Percentiles rank a stretch among this genome's conserved stretches.
Conservation (phyloP, 2,329 filamentous ascomycete species). For the Geoglossum cookeanum region DNA sequence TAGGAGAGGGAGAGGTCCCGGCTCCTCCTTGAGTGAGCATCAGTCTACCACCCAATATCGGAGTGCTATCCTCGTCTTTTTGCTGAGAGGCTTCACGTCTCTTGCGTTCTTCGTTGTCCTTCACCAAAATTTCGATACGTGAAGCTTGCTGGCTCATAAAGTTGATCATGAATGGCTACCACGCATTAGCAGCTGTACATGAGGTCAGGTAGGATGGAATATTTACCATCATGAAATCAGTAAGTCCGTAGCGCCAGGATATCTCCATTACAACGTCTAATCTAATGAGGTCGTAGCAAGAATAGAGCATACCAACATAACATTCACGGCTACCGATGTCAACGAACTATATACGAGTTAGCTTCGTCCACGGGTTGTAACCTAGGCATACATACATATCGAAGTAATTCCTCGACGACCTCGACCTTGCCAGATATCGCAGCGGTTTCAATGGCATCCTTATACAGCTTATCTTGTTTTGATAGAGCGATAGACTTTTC, state of each 20-base stretch:
- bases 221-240: conserved; percentile 78
- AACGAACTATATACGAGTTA: conserved; percentile 53
- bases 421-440: conserved; percentile 80
- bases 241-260: conserved; percentile 86
- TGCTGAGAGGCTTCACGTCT: conserved; percentile 49
- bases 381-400: conserved; percentile 58
- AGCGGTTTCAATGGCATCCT: conserved; percentile 95
- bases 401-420: conserved; percentile 84
- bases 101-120: conserved; percentile 92
- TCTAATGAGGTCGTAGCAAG: conserved; percentile 92
- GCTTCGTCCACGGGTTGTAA: conserved; percentile 9
- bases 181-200: conserved; percentile 3
- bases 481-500: conserved; percentile 95
- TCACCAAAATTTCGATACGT: conserved; percentile 68
- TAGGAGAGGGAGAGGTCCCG: conserved; percentile 32
- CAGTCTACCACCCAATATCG: conserved; percentile 75
- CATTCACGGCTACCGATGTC: conserved; percentile 98
- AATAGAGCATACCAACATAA: conserved; percentile 98
- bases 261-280: conserved; percentile 87
- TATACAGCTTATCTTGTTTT: conserved; percentile 98
- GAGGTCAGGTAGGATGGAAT: neutral
- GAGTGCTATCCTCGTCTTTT: conserved; percentile 83
- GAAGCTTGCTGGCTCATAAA: conserved; percentile 79
- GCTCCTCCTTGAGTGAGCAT: conserved; percentile 81
- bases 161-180: conserved; percentile 90